Evolutionary conservation across 164 flowering plant genomes (phyloP), one percentile per base, ranked within the genome.

Genomic region (Piper longum): DNA sequence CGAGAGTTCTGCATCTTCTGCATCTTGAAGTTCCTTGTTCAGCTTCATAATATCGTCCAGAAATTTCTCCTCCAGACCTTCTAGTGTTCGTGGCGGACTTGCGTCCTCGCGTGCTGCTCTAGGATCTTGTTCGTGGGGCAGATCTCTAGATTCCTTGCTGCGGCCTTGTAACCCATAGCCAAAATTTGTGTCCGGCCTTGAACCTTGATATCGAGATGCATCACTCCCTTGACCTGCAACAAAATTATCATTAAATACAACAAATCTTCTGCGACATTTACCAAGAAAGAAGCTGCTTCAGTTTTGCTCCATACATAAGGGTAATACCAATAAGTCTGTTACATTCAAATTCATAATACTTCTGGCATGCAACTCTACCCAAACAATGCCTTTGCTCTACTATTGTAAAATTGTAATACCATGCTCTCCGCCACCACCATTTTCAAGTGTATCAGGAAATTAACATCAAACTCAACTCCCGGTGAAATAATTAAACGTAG

Each of bases 1-100:
- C 18, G 79, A 75, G 75, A 76, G 83, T 75, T 87, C 95, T 41
- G 79, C 82, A 74, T 85, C 86, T 71, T 87, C 95, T 45, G 80
- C 82, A 58, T 85, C 86, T 65, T 59, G 79, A 44, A 81, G 87
- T 63, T 87, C 91, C 73, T 80, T 85, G 59, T 73, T 66, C 64
- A 87, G 62, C 63, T 76, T 82, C 70, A 64, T 64, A 42, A 83
- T 81, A 7, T 83, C 95, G 72, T 79, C 81, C 42, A 67, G 72
- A 64, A 87, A 87, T 65, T 82, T 83, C 70, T 79, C 72, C 54
- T 85, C 82, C 26, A 87, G 73, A 70, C 73, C 79, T 69, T 85
- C 88, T 67, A 81, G 82, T 62, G 81, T 77, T 58, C 64, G 75
- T 6, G 74, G 66, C 14, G 63, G 19, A 60, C 69, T 67, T 45